A percentile compares a stretch with the other conserved stretches of the same genome.
Conservation (phyloP, 163 green algal species). For the Smithsoniella earleae region DNA sequence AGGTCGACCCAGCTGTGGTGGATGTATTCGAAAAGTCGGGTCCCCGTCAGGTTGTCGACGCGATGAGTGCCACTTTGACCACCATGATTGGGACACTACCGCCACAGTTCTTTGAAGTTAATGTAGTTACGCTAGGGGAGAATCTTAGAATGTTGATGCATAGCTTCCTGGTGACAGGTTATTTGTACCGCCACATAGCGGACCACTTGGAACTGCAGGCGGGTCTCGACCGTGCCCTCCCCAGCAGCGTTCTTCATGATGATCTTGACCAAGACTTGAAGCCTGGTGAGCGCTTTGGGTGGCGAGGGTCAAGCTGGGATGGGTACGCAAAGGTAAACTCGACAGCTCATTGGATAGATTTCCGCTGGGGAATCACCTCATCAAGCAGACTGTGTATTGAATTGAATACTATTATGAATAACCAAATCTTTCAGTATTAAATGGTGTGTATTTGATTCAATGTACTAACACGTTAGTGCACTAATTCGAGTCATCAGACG, state of each 20-base stretch:
- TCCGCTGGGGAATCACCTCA: no score
- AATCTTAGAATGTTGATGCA: constrained; percentile 81
- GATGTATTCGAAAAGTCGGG: constrained; percentile 51
- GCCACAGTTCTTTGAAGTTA: constrained; percentile 62
- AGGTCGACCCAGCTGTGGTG: constrained; percentile 55
- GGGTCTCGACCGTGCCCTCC: constrained; percentile 25
- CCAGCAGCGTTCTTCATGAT: not conserved
- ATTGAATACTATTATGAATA: no score
- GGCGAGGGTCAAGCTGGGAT: constrained; percentile 2
- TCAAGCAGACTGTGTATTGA: no score
- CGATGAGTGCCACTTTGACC: constrained; percentile 73
- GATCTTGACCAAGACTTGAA: constrained; percentile 5
- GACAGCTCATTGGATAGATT: no score
- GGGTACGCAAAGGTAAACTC: constrained; percentile 24
- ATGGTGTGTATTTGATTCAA: no score
- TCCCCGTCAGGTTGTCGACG: constrained; percentile 50
- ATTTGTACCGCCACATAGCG: constrained; percentile 69
- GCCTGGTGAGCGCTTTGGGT: constrained; percentile 13
- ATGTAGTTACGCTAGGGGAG: constrained; percentile 54
- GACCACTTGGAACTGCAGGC: constrained; percentile 43
- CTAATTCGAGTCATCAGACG: no score
- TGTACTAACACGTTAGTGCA: no score
- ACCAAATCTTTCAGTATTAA: no score
- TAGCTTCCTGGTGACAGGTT: constrained; percentile 79
- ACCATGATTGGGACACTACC: constrained; percentile 74